Base-by-base conservation (phyloP, 2,329 filamentous ascomycete species). In the Xylaria multiplex region DNA sequence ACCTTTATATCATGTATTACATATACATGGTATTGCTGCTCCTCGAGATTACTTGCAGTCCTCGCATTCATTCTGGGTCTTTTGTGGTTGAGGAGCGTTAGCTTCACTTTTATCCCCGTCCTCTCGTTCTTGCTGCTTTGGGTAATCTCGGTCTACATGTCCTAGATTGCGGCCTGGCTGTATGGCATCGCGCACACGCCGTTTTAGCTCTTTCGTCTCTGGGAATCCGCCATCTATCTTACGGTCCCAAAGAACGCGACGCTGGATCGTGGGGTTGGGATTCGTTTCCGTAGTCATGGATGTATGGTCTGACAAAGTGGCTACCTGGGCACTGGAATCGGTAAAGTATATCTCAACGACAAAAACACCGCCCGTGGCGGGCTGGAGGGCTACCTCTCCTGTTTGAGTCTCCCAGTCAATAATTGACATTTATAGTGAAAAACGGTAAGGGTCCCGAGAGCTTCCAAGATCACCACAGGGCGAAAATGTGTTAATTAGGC, bases 151-250 rank as follows among this genome's bases (percentile, higher is more conserved):
- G 77, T 94, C 91, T 27, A 93, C 90, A 80, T 98, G 95, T 0
- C 95, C 95, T 59, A 97, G 81, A 75, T 95, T 86, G 68, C 91
- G 85, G 0, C 82, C 83, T 0, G 94, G 95, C 74, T 96, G 90
- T 72, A 97, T 89, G 58, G 92, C 84, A 80, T 97, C 92, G 64
- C 95, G 84, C 5, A 97, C 88, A 16, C 90, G 85, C 66, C 93
- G 89, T 81, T 98, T 97, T 49, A 97, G 85, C 71, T 95, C 90
- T 80, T 97, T 97, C 2, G 92, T 93, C 81, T 97, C 93, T 67
- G 95, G 96, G 79, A 99, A 99, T 0, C 96, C 94, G 35, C 92
- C 92, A 75, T 97, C 90, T 3, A 80, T 77, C 77, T 93, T 96
- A 68, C 96, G 87, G 82, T 98, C 93, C 96, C 96, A 99, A 37